Base-by-base conservation (phyloP, 1,284 basidiomycete genomes). In the Ustilago curta region DNA sequence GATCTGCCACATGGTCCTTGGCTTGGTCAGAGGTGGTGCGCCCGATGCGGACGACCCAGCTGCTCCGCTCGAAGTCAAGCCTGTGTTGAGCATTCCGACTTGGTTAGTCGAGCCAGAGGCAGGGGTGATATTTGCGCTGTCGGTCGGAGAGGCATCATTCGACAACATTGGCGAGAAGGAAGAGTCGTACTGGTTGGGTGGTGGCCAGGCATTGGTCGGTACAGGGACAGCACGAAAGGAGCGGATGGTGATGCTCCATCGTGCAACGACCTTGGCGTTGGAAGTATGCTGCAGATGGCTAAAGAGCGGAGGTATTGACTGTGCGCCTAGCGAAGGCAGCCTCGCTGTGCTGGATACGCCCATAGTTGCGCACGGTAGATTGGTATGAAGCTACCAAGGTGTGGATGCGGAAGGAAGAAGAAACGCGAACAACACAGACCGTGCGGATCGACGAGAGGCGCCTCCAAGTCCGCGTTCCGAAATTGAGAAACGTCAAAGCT, bases 191-290 rank as follows among this genome's bases (percentile, higher is more conserved):
- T 62, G 55, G 4, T 59, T 56, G 3, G 66, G 1, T 8, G 67
- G 19, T 1, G 74, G 74, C 63, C 68, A 76, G 19, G 65, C 73
- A 18, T 70, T 64, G 50, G 59, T 60, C 6, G 74, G 74, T 3
- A 76, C 74, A 21, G 74, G 69, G 0, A 76, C 65, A 19, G 74
- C 74, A n/a, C 74, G 69, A 35, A 76, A 76, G n/a, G 74, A 76
- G 45, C 74, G 74, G 49, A 76, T 71, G 52, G 69, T 76, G 65
- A 76, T 66, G 59, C 62, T 71, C 74, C 74, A 76, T 25, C 74
- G 57, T 35, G 74, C 51, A 1, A 69, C 66, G 8, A 76, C 69
- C 18, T 66, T 71, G 40, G 74, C 74, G 44, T 68, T 72, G 12
- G 65, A 66, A 0, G 69, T 57, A 40, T 64, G 49, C 53, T 76